Evolutionary conservation across 192 early-diverging fungal genomes (phyloP).

Genomic region (Umbelopsis vinacea): DNA sequence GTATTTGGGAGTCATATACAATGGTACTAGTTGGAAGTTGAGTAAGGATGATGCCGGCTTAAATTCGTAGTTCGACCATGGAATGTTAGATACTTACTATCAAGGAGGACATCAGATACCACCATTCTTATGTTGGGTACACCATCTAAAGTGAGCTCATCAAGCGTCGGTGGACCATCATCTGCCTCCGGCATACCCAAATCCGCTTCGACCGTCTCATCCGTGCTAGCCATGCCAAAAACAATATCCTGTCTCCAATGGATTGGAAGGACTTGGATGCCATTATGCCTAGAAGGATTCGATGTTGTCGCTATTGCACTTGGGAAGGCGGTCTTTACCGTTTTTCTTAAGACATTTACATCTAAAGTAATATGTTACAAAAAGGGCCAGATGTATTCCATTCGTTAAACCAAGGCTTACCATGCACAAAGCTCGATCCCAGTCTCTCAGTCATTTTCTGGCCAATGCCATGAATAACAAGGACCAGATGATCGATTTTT

Average conservation of each 20-base stretch:
- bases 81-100: conserved; percentile 56
- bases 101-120: conserved; percentile 83
- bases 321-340: conserved; percentile 60
- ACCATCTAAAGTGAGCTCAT: conserved; percentile 81
- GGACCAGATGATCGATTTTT: conserved; percentile 75
- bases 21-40: conserved; percentile 56
- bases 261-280: conserved; percentile 81
- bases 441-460: conserved; percentile 77
- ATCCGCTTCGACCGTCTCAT: conserved; percentile 60
- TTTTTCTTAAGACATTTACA: conserved; percentile 69
- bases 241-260: conserved; percentile 82
- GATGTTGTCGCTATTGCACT: conserved; percentile 22
- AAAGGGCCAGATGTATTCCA: too few species aligned
- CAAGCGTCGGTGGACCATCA: conserved; percentile 67
- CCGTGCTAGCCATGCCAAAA: conserved; percentile 69
- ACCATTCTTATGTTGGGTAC: conserved; percentile 80
- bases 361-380: conserved; percentile 43
- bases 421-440: conserved; percentile 54
- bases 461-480: conserved; percentile 88
- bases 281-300: conserved; percentile 33
- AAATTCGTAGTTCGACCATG: not conserved
- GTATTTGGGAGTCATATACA: conserved; percentile 87
- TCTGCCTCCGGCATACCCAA: conserved; percentile 53
- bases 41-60: not conserved
- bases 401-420: conserved; percentile 30